These are phyloP conservation scores for Diaporthe vexans DNA, from an alignment of 2,329 filamentous ascomycete genomes.

Conservation along the genomic window DNA sequence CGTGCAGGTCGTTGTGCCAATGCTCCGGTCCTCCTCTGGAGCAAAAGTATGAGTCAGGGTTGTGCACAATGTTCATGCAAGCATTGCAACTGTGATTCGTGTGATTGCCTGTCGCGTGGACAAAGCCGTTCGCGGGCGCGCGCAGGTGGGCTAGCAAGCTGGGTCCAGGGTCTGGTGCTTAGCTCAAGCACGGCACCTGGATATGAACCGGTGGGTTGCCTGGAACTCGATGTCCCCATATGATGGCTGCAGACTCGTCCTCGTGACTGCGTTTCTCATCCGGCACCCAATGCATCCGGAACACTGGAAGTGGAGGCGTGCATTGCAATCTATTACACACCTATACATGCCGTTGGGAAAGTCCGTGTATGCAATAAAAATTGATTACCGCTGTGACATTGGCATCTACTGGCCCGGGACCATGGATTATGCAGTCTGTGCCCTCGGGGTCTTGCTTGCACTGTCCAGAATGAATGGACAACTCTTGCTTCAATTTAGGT, in stretches of 20 bases:
- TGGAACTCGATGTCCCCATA: background rate
- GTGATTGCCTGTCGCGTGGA: slow-evolving; percentile 3
- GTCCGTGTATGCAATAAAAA: slow-evolving; percentile 5
- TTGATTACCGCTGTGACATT: background rate
- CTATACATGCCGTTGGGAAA: background rate
- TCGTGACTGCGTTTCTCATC: background rate
- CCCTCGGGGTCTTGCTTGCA: background rate
- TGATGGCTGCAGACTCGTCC: background rate
- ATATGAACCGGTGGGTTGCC: background rate
- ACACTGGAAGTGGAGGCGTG: background rate
- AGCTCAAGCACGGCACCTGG: no score
- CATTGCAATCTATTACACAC: background rate
- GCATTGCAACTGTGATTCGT: background rate
- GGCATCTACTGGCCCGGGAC: no score
- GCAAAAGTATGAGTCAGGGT: background rate
- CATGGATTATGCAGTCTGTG: background rate
- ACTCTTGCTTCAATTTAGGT: background rate
- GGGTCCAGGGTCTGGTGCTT: background rate
- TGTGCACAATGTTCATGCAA: background rate
- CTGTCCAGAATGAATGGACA: background rate
- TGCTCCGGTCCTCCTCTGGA: no score
- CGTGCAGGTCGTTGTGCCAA: background rate
- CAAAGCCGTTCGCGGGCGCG: background rate
- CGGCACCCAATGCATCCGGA: no score
- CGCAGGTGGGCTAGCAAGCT: background rate